These are phyloP conservation scores for Aspergillus nomiae DNA, from an alignment of 2,329 filamentous ascomycete species.

Conservation along the genomic window DNA sequence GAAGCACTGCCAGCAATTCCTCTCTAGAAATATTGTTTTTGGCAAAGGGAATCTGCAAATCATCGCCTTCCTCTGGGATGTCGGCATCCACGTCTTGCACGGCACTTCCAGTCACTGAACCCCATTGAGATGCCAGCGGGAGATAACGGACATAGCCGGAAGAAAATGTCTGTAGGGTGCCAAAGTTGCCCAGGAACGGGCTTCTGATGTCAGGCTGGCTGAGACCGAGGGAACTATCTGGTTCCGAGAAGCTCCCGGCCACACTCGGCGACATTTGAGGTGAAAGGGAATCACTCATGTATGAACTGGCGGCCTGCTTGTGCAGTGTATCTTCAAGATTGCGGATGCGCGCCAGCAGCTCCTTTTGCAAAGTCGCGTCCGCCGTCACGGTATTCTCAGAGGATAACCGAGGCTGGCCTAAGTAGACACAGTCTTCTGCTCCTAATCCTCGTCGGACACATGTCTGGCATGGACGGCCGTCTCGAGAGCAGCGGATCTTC, in stretches of 20 bases:
- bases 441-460: slow-evolving; percentile 42
- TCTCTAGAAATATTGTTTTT: slow-evolving; percentile 28
- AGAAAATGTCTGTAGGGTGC: slow-evolving; percentile 32
- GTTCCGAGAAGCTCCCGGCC: slow-evolving; percentile 29
- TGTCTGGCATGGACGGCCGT: slow-evolving; percentile 42
- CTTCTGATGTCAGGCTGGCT: slow-evolving; percentile 22
- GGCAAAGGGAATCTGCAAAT: slow-evolving; percentile 35
- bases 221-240: slow-evolving; percentile 22
- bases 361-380: slow-evolving; percentile 31
- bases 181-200: slow-evolving; percentile 29
- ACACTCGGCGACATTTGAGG: slow-evolving; percentile 30
- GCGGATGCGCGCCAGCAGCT: slow-evolving; percentile 37
- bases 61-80: slow-evolving; percentile 33
- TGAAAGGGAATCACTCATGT: slow-evolving; percentile 25
- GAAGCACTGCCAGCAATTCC: slow-evolving; percentile 36
- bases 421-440: slow-evolving; percentile 40
- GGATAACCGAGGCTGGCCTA: slow-evolving; percentile 36
- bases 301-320: slow-evolving; percentile 31
- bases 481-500: slow-evolving; percentile 44
- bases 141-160: slow-evolving; percentile 41
- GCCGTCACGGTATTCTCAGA: slow-evolving; percentile 25
- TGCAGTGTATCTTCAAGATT: slow-evolving; percentile 40
- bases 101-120: slow-evolving; percentile 30
- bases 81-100: slow-evolving; percentile 29
- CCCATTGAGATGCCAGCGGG: slow-evolving; percentile 35